Base-by-base conservation (phyloP, 73 alveolate genomes). In the Stentor coeruleus region DNA sequence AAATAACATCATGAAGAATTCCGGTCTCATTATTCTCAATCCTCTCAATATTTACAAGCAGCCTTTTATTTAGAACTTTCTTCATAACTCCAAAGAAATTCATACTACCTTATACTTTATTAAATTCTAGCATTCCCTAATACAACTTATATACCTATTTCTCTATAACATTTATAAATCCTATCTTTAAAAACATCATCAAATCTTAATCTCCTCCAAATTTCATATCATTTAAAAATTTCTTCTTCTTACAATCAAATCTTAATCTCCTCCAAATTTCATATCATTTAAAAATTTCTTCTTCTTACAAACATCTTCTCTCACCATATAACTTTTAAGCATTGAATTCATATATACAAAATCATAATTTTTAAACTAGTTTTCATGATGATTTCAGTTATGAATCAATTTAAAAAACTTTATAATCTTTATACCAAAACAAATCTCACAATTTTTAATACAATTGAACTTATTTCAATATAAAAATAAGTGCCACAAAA, bases 341-440 rank as follows among this genome's bases (percentile, higher is more conserved):
- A 3, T 99, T 99, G 33, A 85, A 89, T 87, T 97, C 99, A 14
- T 94, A 94, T 38, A 97, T 93, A 84, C 96, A 97, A 83, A 96
- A 99, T 87, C 93, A 93, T n/a, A 89, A 95, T 95, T 87, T 96
- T 95, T 33, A 99, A 99, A 81, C 96, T 99, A 74, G 99, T 96
- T 82, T 95, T 97, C 96, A 97, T 93, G 74, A 99, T 95, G 39
- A 97, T 89, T 91, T 96, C 99, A 75, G 97, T 94, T 87, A 91
- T 87, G 87, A 99, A 97, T 75, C 93, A 83, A 74, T 96, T 91
- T 86, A 94, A 94, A 96, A 87, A 97, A 97, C 36, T 99, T 86
- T 84, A 88, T 91, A 49, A 96, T 90, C 58, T 92, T 87, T 15
- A 97, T 96, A 38, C 99, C 99, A 38, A 97, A 82, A 87, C 96